Percentiles rank a stretch among this genome's conserved stretches.
phyloP scores from a whole-genome alignment of 2,329 filamentous ascomycete species.

The Alternaria sp. region DNA sequence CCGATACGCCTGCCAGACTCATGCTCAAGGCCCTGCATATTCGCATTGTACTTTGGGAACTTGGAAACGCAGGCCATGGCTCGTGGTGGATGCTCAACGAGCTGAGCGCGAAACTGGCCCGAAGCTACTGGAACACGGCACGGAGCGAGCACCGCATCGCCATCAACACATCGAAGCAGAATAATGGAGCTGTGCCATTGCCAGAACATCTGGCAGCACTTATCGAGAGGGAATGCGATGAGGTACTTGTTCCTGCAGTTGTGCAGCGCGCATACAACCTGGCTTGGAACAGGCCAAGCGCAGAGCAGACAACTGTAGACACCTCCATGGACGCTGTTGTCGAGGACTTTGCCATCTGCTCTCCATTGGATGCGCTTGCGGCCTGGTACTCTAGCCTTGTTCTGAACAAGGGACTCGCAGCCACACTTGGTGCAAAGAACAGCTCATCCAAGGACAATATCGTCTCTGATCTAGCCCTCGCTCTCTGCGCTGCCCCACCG shows the following conservation, averaged over 20 bases:
- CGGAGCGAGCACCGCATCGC: slow-evolving; percentile 64
- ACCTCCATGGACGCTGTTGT: slow-evolving; percentile 82
- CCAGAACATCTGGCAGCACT: slow-evolving; percentile 78
- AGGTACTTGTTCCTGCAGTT: slow-evolving; percentile 78
- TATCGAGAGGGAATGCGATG: slow-evolving; percentile 79
- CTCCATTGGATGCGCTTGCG: slow-evolving; percentile 86
- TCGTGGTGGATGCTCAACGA: slow-evolving; percentile 69
- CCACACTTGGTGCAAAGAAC: slow-evolving; percentile 64
- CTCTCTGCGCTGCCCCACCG: slow-evolving; percentile 75
- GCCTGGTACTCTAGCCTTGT: slow-evolving; percentile 86
- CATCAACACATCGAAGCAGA: slow-evolving; percentile 43
- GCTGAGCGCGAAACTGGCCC: slow-evolving; percentile 74
- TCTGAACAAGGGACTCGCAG: slow-evolving; percentile 72
- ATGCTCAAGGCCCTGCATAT: slow-evolving; percentile 94
- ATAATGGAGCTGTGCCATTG: slow-evolving; percentile 68
- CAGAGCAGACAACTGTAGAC: slow-evolving; percentile 68
- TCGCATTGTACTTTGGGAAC: slow-evolving; percentile 84
- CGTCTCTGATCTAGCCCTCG: slow-evolving; percentile 67
- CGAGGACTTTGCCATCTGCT: slow-evolving; percentile 82
- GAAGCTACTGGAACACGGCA: slow-evolving; percentile 81
- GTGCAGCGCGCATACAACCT: slow-evolving; percentile 88
- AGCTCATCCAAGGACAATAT: slow-evolving; percentile 52
- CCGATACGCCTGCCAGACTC: slow-evolving; percentile 78
- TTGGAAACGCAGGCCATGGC: slow-evolving; percentile 69
- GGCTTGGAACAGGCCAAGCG: slow-evolving; percentile 82